Evolutionary conservation across 129 eudicot species (phyloP), one percentile per base, ranked within the genome.

Genomic region (Centaurea solstitialis): DNA sequence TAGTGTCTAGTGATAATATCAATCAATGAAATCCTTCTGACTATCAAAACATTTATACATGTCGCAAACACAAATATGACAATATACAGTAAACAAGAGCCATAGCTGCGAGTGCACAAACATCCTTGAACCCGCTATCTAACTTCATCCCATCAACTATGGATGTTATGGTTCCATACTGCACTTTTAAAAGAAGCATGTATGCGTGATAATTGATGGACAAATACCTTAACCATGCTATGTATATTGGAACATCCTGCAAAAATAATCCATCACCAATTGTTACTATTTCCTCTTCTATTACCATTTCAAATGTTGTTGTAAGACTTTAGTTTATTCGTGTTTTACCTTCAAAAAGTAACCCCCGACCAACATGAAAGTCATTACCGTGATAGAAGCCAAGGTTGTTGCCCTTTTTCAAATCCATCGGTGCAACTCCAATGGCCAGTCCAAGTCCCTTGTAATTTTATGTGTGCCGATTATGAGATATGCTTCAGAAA

Each of bases 131-230:
- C 5, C 97, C 98, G 40, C 76, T 81, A 82, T 86, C 94, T 74
- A 87, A 70, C 33, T 70, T 73, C n/a, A 94, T 81, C 59, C 93
- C 93, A 72, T 84, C 85, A n/a, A 89, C 50, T 26, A 82, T 21
- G 40, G 81, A 76, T 64, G 73, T 92, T 21, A 87, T 82, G 72
- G 88, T 82, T 76, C 87, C 91, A 47, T 92, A 94, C 78, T 94
- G 98, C 78, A 92, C 93, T 80, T 94, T 94, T 41, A 94, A 81
- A 33, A 94, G 94, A 33, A 94, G 98, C 72, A 84, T 94, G 85
- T 92, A 94, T 15, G 97, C 92, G 89, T 94, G 96, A 73, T 92
- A 94, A 94, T 94, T 94, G 81, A 92, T 92, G 45, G 98, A 92
- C 80, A 94, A 80, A 73, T 94, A 92, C 7, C 98, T 90, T 11